Percentiles rank a stretch among this genome's conserved stretches.
phyloP scores from a whole-genome alignment of 805 yeast genomes.

The Metschnikowia shivogae region DNA sequence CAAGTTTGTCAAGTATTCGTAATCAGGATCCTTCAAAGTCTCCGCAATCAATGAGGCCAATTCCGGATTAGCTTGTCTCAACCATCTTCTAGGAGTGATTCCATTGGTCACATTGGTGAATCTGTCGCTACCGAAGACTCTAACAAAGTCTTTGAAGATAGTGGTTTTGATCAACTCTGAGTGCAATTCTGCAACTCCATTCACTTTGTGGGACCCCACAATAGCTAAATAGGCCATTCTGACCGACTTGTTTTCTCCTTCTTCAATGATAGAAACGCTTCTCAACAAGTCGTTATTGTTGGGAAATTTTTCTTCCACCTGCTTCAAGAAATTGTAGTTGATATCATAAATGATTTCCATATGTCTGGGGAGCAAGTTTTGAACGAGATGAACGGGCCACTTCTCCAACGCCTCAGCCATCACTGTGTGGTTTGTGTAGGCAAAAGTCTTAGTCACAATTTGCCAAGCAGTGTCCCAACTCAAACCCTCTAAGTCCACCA shows the following conservation, averaged over 20 bases:
- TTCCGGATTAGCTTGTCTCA: constrained; percentile 86
- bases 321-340: constrained; percentile 72
- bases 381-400: constrained; percentile 86
- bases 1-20: constrained; percentile 65
- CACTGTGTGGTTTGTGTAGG: constrained; percentile 93
- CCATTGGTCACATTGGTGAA: constrained; percentile 94
- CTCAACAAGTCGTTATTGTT: constrained; percentile 59
- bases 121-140: constrained; percentile 73
- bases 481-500: constrained; percentile 78
- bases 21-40: constrained; percentile 60
- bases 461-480: constrained; percentile 85
- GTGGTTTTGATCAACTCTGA: constrained; percentile 87
- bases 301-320: constrained; percentile 74
- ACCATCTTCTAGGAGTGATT: constrained; percentile 95
- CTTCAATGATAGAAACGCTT: constrained; percentile 83
- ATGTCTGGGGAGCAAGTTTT: constrained; percentile 82
- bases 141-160: constrained; percentile 85
- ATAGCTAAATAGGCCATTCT: constrained; percentile 92
- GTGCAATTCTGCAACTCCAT: constrained; percentile 95
- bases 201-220: constrained; percentile 87
- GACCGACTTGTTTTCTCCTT: constrained; percentile 71
- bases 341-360: constrained; percentile 85
- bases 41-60: constrained; percentile 70
- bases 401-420: constrained; percentile 93
- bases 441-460: constrained; percentile 75